Conservation (phyloP, 148 eudicot genomes). For the Talinum fruticosum region DNA sequence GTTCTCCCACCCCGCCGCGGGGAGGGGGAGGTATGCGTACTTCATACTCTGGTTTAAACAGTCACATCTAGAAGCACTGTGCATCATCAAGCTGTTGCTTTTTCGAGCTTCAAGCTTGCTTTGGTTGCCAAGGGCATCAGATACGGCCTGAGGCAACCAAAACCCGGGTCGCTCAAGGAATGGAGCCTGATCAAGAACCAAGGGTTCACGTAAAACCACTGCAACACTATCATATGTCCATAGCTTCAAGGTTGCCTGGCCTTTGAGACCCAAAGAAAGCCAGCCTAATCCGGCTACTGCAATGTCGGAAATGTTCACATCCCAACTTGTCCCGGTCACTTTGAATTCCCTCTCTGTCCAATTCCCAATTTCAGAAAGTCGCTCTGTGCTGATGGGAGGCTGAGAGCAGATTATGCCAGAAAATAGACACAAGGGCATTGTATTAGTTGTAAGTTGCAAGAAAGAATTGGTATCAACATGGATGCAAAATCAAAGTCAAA, state of each 20-base stretch:
- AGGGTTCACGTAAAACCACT: slow-evolving; percentile 69
- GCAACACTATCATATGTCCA: slow-evolving; percentile 68
- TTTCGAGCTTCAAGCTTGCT: slow-evolving; percentile 57
- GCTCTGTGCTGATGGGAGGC: slow-evolving; percentile 76
- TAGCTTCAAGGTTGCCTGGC: slow-evolving; percentile 65
- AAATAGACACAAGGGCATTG: neutral
- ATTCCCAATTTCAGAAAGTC: slow-evolving; percentile 59
- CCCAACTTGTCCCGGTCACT: slow-evolving; percentile 89
- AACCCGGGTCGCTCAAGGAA: slow-evolving; percentile 83
- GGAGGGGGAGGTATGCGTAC: too few relatives aligned
- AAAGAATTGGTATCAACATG: neutral
- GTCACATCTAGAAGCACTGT: slow-evolving; percentile 19
- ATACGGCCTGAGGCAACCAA: slow-evolving; percentile 86
- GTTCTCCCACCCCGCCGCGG: too few relatives aligned
- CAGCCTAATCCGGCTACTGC: slow-evolving; percentile 86
- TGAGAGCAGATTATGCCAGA: slow-evolving; percentile 30
- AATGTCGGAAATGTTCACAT: slow-evolving; percentile 66
- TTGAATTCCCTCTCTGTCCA: slow-evolving; percentile 64
- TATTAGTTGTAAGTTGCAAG: neutral
- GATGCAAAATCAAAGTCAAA: neutral
- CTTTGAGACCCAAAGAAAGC: slow-evolving; percentile 91
- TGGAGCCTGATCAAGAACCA: slow-evolving; percentile 77
- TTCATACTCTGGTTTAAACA: slow-evolving; percentile 15
- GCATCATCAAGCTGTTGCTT: slow-evolving; percentile 41
- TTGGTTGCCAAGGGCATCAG: slow-evolving; percentile 74